A percentile compares a stretch with the other conserved stretches of the same genome.
Conservation (phyloP, 352 stramenopile genomes). For the Phytophthora litchii region DNA sequence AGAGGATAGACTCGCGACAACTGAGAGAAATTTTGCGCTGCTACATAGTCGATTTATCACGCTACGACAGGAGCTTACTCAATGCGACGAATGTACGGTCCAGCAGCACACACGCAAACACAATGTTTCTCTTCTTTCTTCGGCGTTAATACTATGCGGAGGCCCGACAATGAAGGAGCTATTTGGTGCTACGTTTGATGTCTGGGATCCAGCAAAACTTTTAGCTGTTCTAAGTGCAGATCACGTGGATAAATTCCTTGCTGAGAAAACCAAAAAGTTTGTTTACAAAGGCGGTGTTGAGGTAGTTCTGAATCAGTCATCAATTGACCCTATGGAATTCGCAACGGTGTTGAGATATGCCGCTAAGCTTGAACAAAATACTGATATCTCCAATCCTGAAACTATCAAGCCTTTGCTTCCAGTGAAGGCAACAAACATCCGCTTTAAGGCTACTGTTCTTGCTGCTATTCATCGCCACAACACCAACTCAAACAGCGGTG, state of each 20-base stretch:
- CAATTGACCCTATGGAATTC: constrained; percentile 6
- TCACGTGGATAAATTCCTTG: constrained; percentile 2
- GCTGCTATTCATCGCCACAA: no score
- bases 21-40: neutral
- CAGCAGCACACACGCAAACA: neutral
- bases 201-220: constrained; percentile 3
- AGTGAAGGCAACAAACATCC: neutral
- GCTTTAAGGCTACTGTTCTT: no score
- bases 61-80: constrained; percentile 1
- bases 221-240: neutral
- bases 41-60: constrained; percentile 2
- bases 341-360: constrained; percentile 2
- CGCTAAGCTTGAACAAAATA: neutral
- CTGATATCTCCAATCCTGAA: neutral
- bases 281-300: constrained; percentile 8
- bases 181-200: constrained; percentile 5
- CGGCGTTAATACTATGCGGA: constrained; percentile 4
- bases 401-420: neutral
- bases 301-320: neutral
- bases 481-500: no score
- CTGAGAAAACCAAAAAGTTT: constrained; percentile 2
- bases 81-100: neutral
- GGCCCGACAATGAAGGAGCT: neutral
- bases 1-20: constrained; percentile 1
- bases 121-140: constrained; percentile 6